phyloP scores from a whole-genome alignment of 257 asterid genomes.

The Lavandula angustifolia region DNA sequence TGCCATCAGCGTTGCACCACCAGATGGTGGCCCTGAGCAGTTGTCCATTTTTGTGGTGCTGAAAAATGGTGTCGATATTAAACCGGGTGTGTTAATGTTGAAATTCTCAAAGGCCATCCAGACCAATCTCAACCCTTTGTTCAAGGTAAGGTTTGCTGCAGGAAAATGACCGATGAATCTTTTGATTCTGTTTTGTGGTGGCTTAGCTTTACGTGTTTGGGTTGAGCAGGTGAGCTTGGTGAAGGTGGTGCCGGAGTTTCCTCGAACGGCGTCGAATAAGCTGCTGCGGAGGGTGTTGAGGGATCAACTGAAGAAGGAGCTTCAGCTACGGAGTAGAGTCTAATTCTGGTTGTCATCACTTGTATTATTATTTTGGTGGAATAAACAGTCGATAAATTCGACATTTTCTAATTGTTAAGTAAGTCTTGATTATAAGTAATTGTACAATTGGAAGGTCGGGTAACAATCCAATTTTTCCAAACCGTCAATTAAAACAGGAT shows the following conservation, averaged over 20 bases:
- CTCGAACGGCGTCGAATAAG: slow-evolving; percentile 92
- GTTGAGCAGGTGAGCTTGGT: slow-evolving; percentile 64
- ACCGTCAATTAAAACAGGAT: too few relatives aligned
- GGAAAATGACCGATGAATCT: not conserved
- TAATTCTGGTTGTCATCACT: slow-evolving; percentile 22
- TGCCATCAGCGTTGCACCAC: slow-evolving; percentile 71
- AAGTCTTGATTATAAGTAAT: too few relatives aligned
- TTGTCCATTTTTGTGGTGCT: slow-evolving; percentile 71
- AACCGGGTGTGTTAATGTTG: slow-evolving; percentile 50
- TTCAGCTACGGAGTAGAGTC: slow-evolving; percentile 52
- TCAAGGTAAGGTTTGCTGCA: slow-evolving; percentile 55
- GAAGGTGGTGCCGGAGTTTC: slow-evolving; percentile 65
- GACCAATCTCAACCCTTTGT: slow-evolving; percentile 76
- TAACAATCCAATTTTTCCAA: too few relatives aligned
- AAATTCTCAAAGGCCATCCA: slow-evolving; percentile 73
- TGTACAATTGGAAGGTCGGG: too few relatives aligned
- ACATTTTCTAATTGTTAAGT: too few relatives aligned
- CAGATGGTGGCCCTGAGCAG: slow-evolving; percentile 84
- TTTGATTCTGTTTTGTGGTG: not conserved
- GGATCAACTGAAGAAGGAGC: slow-evolving; percentile 67
- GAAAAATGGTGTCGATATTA: slow-evolving; percentile 48
- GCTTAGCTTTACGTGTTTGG: not conserved
- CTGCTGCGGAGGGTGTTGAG: slow-evolving; percentile 74
- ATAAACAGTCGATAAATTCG: too few relatives aligned
- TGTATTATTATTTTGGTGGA: too few relatives aligned